A percentile compares a stretch with the other conserved stretches of the same genome.
Conservation (phyloP, 2,329 filamentous ascomycete genomes). For the Colletotrichum sp. region DNA sequence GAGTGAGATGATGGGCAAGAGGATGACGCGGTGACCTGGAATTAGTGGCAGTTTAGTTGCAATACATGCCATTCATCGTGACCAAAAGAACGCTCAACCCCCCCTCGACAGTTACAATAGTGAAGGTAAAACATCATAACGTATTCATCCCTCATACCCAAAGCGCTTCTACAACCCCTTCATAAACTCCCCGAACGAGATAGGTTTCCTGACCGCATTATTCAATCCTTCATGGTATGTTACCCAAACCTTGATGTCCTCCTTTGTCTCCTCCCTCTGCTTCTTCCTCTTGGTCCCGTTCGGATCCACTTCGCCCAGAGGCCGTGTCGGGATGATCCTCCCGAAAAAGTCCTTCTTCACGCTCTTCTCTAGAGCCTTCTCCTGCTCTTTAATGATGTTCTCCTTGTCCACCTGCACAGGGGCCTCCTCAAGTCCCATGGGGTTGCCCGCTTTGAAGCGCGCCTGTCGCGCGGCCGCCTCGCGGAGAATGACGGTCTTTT, state of each 20-base stretch:
- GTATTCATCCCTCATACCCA: background rate
- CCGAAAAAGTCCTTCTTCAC: constrained; percentile 89
- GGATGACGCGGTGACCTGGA: background rate
- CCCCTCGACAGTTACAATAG: background rate
- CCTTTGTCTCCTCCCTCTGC: constrained; percentile 33
- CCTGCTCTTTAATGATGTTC: constrained; percentile 35
- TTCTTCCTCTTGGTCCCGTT: constrained; percentile 31
- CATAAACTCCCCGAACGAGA: constrained; percentile 82
- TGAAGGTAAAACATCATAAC: background rate
- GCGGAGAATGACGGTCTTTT: constrained; percentile 71
- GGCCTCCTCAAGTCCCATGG: constrained; percentile 20
- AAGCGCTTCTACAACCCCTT: constrained; percentile 54
- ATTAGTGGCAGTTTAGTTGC: background rate
- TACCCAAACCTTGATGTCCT: constrained; percentile 74
- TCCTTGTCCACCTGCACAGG: constrained; percentile 43
- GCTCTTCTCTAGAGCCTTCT: constrained; percentile 35
- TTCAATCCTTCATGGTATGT: constrained; percentile 90
- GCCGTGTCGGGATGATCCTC: constrained; percentile 60
- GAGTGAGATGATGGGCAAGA: background rate
- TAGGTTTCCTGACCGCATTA: constrained; percentile 89
- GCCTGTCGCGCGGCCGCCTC: constrained; percentile 71
- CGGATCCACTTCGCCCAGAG: constrained; percentile 45
- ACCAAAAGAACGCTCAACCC: background rate
- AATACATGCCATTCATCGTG: background rate
- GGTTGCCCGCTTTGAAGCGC: constrained; percentile 57